Evolutionary conservation across 73 alveolate species (phyloP).

Genomic region (Tetrahymena thermophila): DNA sequence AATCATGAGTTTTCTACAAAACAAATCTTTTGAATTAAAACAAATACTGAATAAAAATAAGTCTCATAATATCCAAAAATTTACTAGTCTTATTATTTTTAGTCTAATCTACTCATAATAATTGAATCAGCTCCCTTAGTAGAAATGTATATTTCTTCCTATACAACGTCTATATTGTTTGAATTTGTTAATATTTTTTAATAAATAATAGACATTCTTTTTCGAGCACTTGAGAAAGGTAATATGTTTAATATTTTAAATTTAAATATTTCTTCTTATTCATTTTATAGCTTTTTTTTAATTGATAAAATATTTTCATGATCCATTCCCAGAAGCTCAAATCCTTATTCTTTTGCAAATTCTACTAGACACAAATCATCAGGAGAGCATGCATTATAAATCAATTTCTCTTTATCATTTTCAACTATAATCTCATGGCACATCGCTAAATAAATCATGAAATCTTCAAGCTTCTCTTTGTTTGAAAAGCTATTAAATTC

Average conservation of each 20-base stretch:
- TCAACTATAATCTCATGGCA: constrained; percentile 76
- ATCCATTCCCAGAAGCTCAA: constrained; percentile 40
- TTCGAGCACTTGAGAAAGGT: constrained; percentile 43
- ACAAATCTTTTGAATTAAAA: background rate
- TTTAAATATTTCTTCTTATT: constrained; percentile 35
- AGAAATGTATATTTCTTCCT: constrained; percentile 44
- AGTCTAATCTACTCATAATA: constrained; percentile 52
- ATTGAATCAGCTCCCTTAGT: constrained; percentile 95
- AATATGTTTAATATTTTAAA: constrained; percentile 29
- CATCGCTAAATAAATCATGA: constrained; percentile 49
- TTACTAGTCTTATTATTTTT: background rate
- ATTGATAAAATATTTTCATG: constrained; percentile 36
- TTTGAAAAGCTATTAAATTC: constrained; percentile 9
- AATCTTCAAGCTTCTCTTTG: constrained; percentile 19
- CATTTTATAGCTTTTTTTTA: constrained; percentile 28
- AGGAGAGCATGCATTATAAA: constrained; percentile 83
- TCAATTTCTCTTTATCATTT: constrained; percentile 40
- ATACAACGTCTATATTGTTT: constrained; percentile 46
- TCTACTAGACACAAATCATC: constrained; percentile 92
- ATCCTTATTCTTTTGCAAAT: constrained; percentile 71
- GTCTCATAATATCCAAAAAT: background rate
- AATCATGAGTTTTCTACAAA: constrained; percentile 17
- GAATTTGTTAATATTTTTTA: constrained; percentile 46
- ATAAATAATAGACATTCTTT: constrained; percentile 66
- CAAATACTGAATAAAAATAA: too few relatives aligned